Conservation (phyloP, 768 basidiomycete genomes). For the Galerina marginata region DNA sequence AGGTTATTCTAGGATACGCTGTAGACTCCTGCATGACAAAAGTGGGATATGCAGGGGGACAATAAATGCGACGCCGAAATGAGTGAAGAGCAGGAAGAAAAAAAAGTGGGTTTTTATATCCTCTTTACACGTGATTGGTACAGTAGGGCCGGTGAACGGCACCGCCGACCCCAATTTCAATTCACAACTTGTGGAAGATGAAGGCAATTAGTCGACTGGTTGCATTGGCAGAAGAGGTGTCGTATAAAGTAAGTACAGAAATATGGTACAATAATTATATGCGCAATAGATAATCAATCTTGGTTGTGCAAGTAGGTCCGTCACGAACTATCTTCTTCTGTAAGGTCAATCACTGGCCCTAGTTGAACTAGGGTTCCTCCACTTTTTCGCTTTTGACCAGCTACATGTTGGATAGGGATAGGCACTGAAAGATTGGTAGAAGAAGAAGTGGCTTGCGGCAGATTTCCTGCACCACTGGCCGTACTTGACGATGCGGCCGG, state of each 20-base stretch:
- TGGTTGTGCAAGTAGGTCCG: conserved; percentile 16
- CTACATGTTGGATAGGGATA: too few relatives aligned
- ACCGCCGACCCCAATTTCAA: too few relatives aligned
- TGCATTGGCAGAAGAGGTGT: too few relatives aligned
- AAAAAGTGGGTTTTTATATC: conserved; percentile 14
- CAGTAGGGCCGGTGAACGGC: not conserved
- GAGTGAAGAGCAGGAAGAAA: conserved; percentile 25
- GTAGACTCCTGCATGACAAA: conserved; percentile 33
- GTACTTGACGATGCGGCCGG: not conserved
- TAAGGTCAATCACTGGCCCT: conserved; percentile 30
- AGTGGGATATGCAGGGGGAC: conserved; percentile 30
- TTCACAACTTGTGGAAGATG: too few relatives aligned
- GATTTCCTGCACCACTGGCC: too few relatives aligned
- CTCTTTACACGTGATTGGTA: conserved; percentile 14
- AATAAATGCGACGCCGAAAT: conserved; percentile 33
- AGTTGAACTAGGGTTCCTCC: conserved; percentile 8
- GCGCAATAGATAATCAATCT: not conserved
- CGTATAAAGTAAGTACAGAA: not conserved
- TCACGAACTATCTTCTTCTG: conserved; percentile 23
- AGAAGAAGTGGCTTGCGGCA: too few relatives aligned
- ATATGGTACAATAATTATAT: not conserved
- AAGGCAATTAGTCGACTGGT: too few relatives aligned
- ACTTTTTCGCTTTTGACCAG: conserved; percentile 24
- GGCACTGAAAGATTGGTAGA: too few relatives aligned
- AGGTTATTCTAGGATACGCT: conserved; percentile 26